Base-by-base conservation (phyloP, 805 yeast genomes). In the Saccharomycopsis guyanensis region DNA sequence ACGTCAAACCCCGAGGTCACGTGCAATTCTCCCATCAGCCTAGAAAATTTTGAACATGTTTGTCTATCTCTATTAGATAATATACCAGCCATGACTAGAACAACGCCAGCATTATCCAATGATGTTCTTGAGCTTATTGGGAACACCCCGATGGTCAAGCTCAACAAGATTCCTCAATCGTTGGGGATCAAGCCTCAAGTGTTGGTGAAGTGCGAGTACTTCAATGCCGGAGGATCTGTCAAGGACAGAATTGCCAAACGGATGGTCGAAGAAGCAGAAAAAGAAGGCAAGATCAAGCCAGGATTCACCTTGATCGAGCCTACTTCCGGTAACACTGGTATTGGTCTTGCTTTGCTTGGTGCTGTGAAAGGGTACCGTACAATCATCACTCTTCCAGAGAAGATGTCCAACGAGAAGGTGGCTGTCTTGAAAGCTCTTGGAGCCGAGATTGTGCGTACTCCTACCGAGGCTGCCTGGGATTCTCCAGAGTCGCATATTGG, bases 401-500 rank as follows among this genome's bases (percentile, higher is more conserved):
- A 86, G 68, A 86, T 86, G 95, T 82, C 91, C 37, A 86, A 86
- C 63, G 95, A 86, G 61, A 86, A 86, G 62, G 95, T 86, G 25
- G 78, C 89, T 41, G 95, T 86, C 4, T 73, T 86, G 62, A 85
- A 85, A 65, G 95, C 94, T 4, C 71, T 86, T 50, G 95, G 95
- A 49, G 95, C 95, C 27, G 95, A 86, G 63, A 86, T 86, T 60
- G 81, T 86, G 55, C 77, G 95, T 70, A 86, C 95, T 10, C 95
- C 95, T 43, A 86, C 89, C 24, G 94, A 82, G 60, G 95, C 95
- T 38, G 94, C 95, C 2, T 86, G 88, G 86, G 95, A 86, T 58
- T 76, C 94, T 40, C 95, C 95, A 38, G 95, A 86, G 63, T 80
- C 89, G 27, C 95, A 86, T 59, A 85, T 86, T 60, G 95, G 95